Evolutionary conservation across 768 basidiomycete genomes (phyloP), one percentile per base, ranked within the genome.

Genomic region (Hygrocybe punicea): DNA sequence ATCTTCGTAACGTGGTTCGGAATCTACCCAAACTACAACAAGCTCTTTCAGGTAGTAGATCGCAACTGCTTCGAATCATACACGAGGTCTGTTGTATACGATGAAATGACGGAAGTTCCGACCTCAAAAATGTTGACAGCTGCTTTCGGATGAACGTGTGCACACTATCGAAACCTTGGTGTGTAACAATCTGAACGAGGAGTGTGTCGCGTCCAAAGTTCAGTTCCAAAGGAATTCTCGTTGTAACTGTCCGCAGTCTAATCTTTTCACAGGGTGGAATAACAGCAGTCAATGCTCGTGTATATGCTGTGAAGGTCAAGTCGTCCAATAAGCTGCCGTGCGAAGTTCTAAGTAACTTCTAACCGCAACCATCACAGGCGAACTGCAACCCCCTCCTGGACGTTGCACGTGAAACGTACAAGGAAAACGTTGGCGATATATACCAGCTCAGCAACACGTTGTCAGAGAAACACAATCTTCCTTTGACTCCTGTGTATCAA

Each of bases 331-430:
- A 36, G 46, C 46, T 44, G 34, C 45, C 8, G 17, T 37, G 39
- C 9, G 24, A 49, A 17, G 34, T 48, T 59, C 39, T 33, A 2
- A 16, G 29, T 10, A 34, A 34, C 23, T 33, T 25, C 37, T 36
- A 23, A n/a, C 23, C 8, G 11, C 3, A 16, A 35, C 11, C 4
- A 37, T 44, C 50, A 6, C 46, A 88, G 82, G 89, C 91, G 2
- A 89, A 90, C 58, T 81, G 80, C 64, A 91, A 93, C 62, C 83
- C 84, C 25, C 77, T 96, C 9, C 85, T 99, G 29, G 96, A 98
- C 61, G 93, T 98, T 6, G 97, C 96, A 2, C 82, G 97, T 2
- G 93, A 93, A 69, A 95, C 95, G 0, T 98, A 87, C 75, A 91
- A 88, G 63, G 95, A 99, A 69, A 96, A 96, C 62, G 80, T 96